phyloP scores from a whole-genome alignment of 2,329 filamentous ascomycete species.

The Madurella fahalii region DNA sequence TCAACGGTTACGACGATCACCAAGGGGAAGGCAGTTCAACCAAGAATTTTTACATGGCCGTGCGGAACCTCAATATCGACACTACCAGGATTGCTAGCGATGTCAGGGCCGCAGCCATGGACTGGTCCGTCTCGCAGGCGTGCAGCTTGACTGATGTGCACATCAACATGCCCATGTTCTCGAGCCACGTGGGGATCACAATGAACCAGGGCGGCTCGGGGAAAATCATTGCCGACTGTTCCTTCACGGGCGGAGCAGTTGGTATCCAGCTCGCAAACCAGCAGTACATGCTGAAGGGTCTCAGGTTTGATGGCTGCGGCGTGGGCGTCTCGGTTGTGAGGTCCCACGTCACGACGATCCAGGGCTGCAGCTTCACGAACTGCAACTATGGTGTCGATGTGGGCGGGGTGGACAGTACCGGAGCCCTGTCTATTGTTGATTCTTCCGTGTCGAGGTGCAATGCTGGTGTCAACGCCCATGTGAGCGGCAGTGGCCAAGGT shows the following conservation, averaged over 20 bases:
- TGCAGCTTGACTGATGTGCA: constrained; percentile 30
- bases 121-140: constrained; percentile 33
- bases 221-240: constrained; percentile 30
- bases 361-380: constrained; percentile 28
- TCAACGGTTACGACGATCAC: constrained; percentile 26
- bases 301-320: constrained; percentile 30
- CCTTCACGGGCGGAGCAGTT: constrained; percentile 32
- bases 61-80: constrained; percentile 32
- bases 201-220: constrained; percentile 34
- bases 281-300: constrained; percentile 34
- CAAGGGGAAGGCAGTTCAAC: constrained; percentile 28
- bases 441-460: constrained; percentile 28
- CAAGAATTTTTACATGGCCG: constrained; percentile 34
- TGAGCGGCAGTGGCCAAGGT: constrained; percentile 26
- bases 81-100: constrained; percentile 22
- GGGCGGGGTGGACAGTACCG: constrained; percentile 23
- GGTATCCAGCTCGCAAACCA: constrained; percentile 32
- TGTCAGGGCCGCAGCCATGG: constrained; percentile 25
- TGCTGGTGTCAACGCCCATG: constrained; percentile 27
- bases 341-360: constrained; percentile 29
- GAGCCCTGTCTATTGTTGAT: constrained; percentile 30
- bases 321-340: constrained; percentile 29
- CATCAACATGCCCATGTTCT: constrained; percentile 33
- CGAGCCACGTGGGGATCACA: constrained; percentile 34
- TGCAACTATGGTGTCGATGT: constrained; percentile 32